phyloP scores from a whole-genome alignment of 331 rosid genomes.

The Acacia pycnantha region DNA sequence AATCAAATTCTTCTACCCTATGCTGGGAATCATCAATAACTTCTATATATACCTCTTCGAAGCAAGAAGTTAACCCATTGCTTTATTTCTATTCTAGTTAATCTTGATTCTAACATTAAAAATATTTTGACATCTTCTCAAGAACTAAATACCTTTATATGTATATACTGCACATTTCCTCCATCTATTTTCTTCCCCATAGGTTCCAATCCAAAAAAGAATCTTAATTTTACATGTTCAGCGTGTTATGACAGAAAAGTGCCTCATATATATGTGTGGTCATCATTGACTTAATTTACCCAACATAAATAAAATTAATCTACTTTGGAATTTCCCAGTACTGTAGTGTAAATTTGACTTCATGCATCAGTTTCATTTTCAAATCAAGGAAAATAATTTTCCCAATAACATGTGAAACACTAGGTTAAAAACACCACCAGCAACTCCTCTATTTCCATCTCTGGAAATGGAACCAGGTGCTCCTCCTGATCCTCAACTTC shows the following conservation, averaged over 20 bases:
- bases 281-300: not conserved
- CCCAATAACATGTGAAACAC: not conserved
- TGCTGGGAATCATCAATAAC: not conserved
- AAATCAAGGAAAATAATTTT: not conserved
- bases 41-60: not conserved
- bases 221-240: not conserved
- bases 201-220: not conserved
- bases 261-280: not conserved
- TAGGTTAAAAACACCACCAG: constrained; percentile 94
- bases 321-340: not conserved
- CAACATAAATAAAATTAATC: not conserved
- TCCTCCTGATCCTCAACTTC: constrained; percentile 30
- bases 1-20: not conserved
- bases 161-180: not conserved
- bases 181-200: not conserved
- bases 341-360: not conserved
- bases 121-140: not conserved
- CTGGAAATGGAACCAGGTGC: constrained; percentile 77
- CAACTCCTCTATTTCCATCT: constrained; percentile 89
- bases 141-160: not conserved
- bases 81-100: not conserved
- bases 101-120: not conserved
- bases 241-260: not conserved
- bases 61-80: not conserved
- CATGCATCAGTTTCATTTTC: not conserved